phyloP scores from a whole-genome alignment of 768 basidiomycete genomes.

The Kwoniella pini region DNA sequence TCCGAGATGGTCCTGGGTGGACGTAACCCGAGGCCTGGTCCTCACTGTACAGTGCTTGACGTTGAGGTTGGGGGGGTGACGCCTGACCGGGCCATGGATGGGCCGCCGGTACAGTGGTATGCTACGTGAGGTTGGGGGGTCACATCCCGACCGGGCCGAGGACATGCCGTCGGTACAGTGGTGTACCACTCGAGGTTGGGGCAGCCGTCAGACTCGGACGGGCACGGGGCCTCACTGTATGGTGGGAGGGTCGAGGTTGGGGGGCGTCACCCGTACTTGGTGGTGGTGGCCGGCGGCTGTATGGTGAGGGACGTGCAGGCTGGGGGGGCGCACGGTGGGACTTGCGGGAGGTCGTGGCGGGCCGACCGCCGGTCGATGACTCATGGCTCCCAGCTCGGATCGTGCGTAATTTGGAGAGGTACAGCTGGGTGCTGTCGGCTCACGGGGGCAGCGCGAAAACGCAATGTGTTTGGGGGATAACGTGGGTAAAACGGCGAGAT shows the following conservation, averaged over 20 bases:
- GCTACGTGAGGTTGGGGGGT: neutral
- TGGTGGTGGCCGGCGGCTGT: no score
- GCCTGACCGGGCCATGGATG: no score
- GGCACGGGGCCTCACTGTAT: neutral
- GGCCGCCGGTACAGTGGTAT: no score
- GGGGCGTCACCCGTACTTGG: neutral
- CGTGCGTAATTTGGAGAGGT: constrained; percentile 1
- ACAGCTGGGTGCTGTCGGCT: neutral
- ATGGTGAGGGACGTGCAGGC: neutral
- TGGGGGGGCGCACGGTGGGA: neutral
- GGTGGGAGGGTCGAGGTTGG: neutral
- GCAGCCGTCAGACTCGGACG: neutral
- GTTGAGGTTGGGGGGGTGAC: no score
- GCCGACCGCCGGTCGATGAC: neutral
- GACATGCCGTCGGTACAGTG: neutral
- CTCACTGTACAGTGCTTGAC: no score
- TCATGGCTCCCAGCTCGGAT: neutral
- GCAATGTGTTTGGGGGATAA: neutral
- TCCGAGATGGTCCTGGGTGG: neutral
- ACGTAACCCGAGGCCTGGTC: no score
- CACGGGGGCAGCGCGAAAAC: neutral
- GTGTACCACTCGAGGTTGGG: neutral
- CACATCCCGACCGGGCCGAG: neutral
- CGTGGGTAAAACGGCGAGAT: neutral
- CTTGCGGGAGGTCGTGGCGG: neutral